Base-by-base conservation (phyloP, 805 yeast genomes). In the Huiozyma sinensis region DNA sequence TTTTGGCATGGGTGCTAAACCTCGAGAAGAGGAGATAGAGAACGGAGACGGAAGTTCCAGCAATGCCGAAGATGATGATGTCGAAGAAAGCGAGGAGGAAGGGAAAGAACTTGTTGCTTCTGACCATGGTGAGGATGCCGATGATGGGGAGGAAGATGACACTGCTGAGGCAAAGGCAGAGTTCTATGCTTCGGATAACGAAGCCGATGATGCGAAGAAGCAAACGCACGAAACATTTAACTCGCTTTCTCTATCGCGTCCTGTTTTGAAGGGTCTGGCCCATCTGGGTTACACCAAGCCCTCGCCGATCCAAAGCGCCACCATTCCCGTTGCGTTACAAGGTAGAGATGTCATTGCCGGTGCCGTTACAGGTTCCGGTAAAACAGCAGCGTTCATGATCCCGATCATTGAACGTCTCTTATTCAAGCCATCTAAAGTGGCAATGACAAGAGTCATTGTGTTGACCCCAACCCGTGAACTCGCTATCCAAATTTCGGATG, bases 321-420 rank as follows among this genome's bases (percentile, higher is more conserved):
- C 95, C 7, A 89, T 92, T 49, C 98, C 99, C 10, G 79, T 90
- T 45, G 95, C 96, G 1, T 70, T 92, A 36, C 62, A 85, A 49
- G 99, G 99, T 56, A 90, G 86, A 60, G 99, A 92, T 65, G 79
- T 92, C 42, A 96, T 92, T 56, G 99, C 97, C 12, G 97, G 97
- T 71, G 99, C 99, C 33, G 95, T 86, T 27, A 92, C 99, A 5
- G 99, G 99, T 69, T 90, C 97, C 17, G 99, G 99, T 75, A 92
- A 92, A 64, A 92, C 99, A 27, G 98, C 97, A 2, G 99, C 99
- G 1, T 92, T 87, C 61, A 81, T 92, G 82, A 83, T 92, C 44
- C 98, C 98, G 10, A 86, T 89, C 38, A 77, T 92, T 48, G 98
- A 92, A 67, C 79, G 99, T 66, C 70, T 92, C 33, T 67, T 92